These are phyloP conservation scores for Eragrostis nindensis DNA, from an alignment of 176 grass and related monocot species.

Conservation along the genomic window DNA sequence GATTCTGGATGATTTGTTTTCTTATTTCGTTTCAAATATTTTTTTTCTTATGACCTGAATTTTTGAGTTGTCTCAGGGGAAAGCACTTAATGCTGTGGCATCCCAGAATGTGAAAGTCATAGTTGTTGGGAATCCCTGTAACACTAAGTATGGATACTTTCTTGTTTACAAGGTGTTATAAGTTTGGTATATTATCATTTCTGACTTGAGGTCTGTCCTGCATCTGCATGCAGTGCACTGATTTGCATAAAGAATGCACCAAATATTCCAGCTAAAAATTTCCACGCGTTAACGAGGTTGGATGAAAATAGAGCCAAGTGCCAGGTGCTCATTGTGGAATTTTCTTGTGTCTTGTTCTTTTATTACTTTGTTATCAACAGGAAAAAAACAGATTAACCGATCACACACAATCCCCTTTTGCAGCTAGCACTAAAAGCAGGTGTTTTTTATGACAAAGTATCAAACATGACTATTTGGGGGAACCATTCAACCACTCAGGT, in stretches of 20 bases:
- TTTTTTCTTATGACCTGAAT: slow-evolving; percentile 34
- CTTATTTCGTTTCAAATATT: too few relatives aligned
- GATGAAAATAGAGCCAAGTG: slow-evolving; percentile 99
- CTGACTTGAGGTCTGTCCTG: slow-evolving; percentile 29
- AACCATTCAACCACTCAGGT: slow-evolving; percentile 99
- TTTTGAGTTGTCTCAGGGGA: slow-evolving; percentile 72
- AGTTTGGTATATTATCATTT: slow-evolving; percentile 16
- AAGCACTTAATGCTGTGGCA: slow-evolving; percentile 93
- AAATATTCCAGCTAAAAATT: slow-evolving; percentile 82
- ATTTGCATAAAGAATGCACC: slow-evolving; percentile 98
- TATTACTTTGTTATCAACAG: slow-evolving; percentile 18
- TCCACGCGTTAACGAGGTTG: slow-evolving; percentile 87
- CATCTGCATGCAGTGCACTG: slow-evolving; percentile 60
- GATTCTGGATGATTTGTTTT: not conserved
- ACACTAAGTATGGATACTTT: slow-evolving; percentile 74
- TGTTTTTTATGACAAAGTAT: slow-evolving; percentile 98
- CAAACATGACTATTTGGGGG: slow-evolving; percentile 98
- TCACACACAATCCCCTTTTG: slow-evolving; percentile 27
- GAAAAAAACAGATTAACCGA: slow-evolving; percentile 21
- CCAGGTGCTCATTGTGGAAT: slow-evolving; percentile 56
- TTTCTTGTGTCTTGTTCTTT: not conserved
- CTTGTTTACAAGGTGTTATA: slow-evolving; percentile 8
- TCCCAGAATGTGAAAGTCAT: slow-evolving; percentile 86
- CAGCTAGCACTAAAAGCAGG: slow-evolving; percentile 94
- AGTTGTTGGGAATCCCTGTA: slow-evolving; percentile 95